These are phyloP conservation scores for Bonnemaisonia californica DNA, from an alignment of 31 red algal genomes.

Conservation along the genomic window DNA sequence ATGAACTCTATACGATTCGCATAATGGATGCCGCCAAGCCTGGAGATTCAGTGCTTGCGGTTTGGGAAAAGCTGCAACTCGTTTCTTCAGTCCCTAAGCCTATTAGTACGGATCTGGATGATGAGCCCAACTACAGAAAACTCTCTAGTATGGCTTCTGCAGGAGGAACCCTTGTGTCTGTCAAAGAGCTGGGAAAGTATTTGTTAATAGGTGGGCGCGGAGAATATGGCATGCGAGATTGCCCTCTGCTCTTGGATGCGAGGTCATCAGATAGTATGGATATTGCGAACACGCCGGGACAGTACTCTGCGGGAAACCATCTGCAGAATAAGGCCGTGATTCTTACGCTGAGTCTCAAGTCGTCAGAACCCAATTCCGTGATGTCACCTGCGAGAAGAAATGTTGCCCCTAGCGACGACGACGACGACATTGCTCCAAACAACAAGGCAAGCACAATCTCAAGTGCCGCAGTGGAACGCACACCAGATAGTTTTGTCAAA, in stretches of 20 bases:
- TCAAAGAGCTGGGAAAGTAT: conserved; percentile 44
- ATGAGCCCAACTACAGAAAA: background rate
- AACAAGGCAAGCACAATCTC: background rate
- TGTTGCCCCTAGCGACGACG: background rate
- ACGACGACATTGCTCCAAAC: background rate
- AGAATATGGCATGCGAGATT: conserved; percentile 30
- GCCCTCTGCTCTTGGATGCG: conserved; percentile 47
- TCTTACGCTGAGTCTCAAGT: background rate
- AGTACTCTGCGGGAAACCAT: background rate
- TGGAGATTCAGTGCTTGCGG: background rate
- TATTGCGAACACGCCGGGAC: background rate
- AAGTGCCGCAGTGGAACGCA: background rate
- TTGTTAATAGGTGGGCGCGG: conserved; percentile 55
- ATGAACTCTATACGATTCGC: conserved; percentile 44
- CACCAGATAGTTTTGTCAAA: background rate
- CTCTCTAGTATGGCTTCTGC: conserved; percentile 7
- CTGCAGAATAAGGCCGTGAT: background rate
- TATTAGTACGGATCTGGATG: background rate
- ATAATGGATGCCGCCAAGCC: conserved; percentile 14
- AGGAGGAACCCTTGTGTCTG: conserved; percentile 42
- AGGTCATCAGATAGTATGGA: conserved; percentile 30
- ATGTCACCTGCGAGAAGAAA: background rate
- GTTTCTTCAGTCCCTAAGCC: background rate
- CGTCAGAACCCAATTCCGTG: background rate
- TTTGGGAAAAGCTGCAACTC: conserved; percentile 40